Percentiles rank a stretch among this genome's conserved stretches.
phyloP scores from a whole-genome alignment of 257 asterid species.

The Plectranthus barbatus region DNA sequence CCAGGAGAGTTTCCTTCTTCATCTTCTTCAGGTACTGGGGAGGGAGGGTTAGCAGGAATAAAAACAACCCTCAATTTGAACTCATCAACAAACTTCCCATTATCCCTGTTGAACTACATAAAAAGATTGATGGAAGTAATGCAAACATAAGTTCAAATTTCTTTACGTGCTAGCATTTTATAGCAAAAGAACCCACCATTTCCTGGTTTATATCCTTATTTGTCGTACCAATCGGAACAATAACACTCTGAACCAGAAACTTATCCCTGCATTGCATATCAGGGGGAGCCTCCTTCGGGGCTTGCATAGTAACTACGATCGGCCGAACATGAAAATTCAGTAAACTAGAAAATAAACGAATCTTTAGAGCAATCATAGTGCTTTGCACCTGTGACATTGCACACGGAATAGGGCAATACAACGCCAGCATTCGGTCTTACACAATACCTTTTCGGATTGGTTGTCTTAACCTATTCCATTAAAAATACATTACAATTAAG shows the following conservation, averaged over 20 bases:
- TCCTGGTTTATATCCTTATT: slow-evolving; percentile 55
- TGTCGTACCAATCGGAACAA: slow-evolving; percentile 54
- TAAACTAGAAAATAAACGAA: neutral
- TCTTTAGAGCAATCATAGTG: neutral
- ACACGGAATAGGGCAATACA: slow-evolving; percentile 52
- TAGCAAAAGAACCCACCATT: slow-evolving; percentile 41
- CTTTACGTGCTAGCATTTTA: neutral
- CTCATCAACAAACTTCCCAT: slow-evolving; percentile 61
- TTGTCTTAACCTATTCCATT: slow-evolving; percentile 65
- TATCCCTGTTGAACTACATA: slow-evolving; percentile 56
- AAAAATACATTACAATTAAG: neutral
- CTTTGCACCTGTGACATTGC: slow-evolving; percentile 66
- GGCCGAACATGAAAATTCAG: neutral
- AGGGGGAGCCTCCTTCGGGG: slow-evolving; percentile 63
- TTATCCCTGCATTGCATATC: slow-evolving; percentile 88
- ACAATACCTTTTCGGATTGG: slow-evolving; percentile 70
- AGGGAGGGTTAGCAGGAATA: slow-evolving; percentile 84
- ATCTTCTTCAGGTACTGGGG: slow-evolving; percentile 91
- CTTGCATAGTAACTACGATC: slow-evolving; percentile 72
- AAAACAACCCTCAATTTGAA: slow-evolving; percentile 68
- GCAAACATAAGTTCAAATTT: slow-evolving; percentile 1
- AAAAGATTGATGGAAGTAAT: neutral
- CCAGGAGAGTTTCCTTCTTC: slow-evolving; percentile 80
- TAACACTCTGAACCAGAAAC: slow-evolving; percentile 74
- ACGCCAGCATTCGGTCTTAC: slow-evolving; percentile 89